Evolutionary conservation across 2,329 filamentous ascomycete species (phyloP).

Genomic region (Botrytis sinoallii): DNA sequence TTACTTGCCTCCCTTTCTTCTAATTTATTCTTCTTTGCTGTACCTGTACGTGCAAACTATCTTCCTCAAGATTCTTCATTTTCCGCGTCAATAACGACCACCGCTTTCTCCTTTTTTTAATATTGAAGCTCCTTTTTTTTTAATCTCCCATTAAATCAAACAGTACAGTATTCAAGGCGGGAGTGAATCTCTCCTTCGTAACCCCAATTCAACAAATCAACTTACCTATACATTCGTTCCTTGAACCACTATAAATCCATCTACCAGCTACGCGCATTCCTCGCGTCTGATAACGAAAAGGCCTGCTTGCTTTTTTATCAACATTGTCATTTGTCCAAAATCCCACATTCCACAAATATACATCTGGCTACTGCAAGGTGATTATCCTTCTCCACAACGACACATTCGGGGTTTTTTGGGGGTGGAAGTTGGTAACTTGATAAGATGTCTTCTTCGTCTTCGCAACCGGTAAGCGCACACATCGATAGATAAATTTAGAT

Average conservation of each 20-base stretch:
- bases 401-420: background rate
- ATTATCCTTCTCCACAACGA: conserved; percentile 11
- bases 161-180: background rate
- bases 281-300: conserved; percentile 1
- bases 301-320: background rate
- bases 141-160: background rate
- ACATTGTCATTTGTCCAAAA: conserved; percentile 18
- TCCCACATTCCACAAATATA: conserved; percentile 20
- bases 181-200: background rate
- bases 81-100: background rate
- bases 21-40: background rate
- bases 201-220: background rate
- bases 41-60: background rate
- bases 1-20: background rate
- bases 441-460: conserved; percentile 32
- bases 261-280: conserved; percentile 10
- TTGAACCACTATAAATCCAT: background rate
- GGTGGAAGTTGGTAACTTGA: conserved; percentile 13
- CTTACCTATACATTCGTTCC: conserved; percentile 12
- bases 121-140: background rate
- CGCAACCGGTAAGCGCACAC: conserved; percentile 29
- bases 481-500: background rate
- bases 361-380: conserved; percentile 20
- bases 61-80: background rate
- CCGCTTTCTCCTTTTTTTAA: background rate